Base-by-base conservation (phyloP, 768 basidiomycete species). In the Boletus rubroflammeus region DNA sequence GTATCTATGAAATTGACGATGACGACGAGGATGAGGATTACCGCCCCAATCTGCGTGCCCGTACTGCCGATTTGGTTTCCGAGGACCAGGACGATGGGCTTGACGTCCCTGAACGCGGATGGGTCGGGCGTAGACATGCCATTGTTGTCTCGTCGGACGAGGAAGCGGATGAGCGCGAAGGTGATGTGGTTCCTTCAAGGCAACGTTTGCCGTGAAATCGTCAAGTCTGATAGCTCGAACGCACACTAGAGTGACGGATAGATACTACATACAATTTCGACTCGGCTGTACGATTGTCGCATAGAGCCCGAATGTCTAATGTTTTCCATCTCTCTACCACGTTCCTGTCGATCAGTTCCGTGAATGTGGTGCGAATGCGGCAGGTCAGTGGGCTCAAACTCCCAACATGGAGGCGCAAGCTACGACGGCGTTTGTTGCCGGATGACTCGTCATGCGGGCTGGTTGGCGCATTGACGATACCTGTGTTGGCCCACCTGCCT, bases 211-310 rank as follows among this genome's bases (percentile, higher is more conserved):
- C 39, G 13, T 8, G 43, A 32, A 3, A 42, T 57, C 14, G 25
- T 70, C 48, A 57, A 59, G 45, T 69, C 63, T 10, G 68, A 70
- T 32, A 56, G 43, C 10, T 59, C 57, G 25, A 68, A 69, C 35
- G 46, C 23, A 14, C 47, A 41, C n/a, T 32, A 6, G 15, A 62
- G 55, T 35, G 58, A 55, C 29, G 34, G 11, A 19, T 59, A 58
- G 53, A 47, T 42, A 29, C 6, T 42, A 29, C 6, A 29, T 15
- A 21, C 7, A 35, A 5, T 31, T 45, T 8, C 44, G n/a, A 9
- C 41, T 15, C 2, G 11, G 4, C 17, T 44, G 9, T n/a, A 43
- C n/a, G 17, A 13, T 29, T 19, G n/a, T 29, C 44, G 28, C n/a
- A 19, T 43, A 43, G 42, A 26, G 42, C 25, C 14, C 7, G 14